These are phyloP conservation scores for Moricandia arvensis DNA, from an alignment of 345 rosid species.

Conservation along the genomic window DNA sequence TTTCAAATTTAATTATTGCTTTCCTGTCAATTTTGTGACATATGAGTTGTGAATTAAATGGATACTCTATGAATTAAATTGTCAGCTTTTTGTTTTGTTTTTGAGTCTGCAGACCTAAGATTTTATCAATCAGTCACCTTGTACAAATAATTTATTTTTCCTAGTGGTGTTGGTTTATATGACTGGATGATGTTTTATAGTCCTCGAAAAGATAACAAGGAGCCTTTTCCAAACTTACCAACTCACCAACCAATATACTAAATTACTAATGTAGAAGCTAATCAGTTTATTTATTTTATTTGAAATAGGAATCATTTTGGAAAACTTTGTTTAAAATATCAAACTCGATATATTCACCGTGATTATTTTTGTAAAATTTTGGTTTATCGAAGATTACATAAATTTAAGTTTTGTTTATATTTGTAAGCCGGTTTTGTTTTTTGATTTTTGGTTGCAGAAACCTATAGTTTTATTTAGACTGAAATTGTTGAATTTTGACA, in stretches of 20 bases:
- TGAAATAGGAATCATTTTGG: background rate
- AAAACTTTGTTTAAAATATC: background rate
- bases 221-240: background rate
- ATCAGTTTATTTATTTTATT: background rate
- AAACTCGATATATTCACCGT: no score
- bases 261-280: no score
- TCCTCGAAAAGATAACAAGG: background rate
- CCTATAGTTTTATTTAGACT: no score
- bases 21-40: background rate
- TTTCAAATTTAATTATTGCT: background rate
- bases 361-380: no score
- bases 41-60: background rate
- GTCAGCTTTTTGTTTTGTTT: no score
- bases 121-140: background rate
- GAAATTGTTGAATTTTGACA: no score
- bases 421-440: no score
- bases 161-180: background rate
- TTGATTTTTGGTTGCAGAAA: no score
- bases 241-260: background rate
- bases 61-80: background rate
- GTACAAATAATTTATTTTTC: background rate
- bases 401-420: no score
- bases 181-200: background rate
- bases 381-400: no score
- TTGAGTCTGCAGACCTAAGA: no score